phyloP scores from a whole-genome alignment of 2,329 filamentous ascomycete genomes.

The Mariannaea elegans region DNA sequence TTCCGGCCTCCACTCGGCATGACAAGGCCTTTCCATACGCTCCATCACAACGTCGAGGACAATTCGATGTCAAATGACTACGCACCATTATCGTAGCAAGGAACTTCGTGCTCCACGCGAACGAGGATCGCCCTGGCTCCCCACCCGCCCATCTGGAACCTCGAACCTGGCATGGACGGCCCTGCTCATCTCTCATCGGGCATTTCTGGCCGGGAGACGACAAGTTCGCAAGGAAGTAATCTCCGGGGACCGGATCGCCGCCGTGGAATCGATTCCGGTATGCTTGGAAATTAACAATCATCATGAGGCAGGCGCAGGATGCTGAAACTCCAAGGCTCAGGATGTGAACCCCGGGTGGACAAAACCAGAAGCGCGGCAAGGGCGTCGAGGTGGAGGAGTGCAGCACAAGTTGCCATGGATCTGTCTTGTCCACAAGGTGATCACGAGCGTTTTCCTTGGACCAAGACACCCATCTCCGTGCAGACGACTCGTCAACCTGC shows the following conservation, averaged over 20 bases:
- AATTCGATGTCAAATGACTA: neutral
- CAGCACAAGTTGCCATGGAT: neutral
- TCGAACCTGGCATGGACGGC: constrained; percentile 30
- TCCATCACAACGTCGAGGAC: too few relatives aligned
- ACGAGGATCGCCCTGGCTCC: constrained; percentile 32
- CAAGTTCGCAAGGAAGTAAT: constrained; percentile 33
- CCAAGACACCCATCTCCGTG: constrained; percentile 12
- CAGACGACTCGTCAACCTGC: constrained; percentile 7
- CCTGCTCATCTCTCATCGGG: constrained; percentile 34
- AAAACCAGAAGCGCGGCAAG: constrained; percentile 18
- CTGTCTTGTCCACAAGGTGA: constrained; percentile 5
- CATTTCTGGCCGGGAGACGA: constrained; percentile 31
- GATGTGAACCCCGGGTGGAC: constrained; percentile 25
- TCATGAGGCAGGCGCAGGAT: constrained; percentile 25
- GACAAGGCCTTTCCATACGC: too few relatives aligned
- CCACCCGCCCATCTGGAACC: constrained; percentile 37
- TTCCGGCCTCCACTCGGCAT: too few relatives aligned
- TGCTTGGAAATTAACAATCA: constrained; percentile 37
- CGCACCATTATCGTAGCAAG: neutral
- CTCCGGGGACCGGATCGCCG: constrained; percentile 37
- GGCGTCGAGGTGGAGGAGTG: neutral
- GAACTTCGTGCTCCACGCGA: constrained; percentile 11
- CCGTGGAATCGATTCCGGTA: constrained; percentile 30
- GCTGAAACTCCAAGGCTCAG: constrained; percentile 34
- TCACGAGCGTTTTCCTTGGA: constrained; percentile 9